phyloP scores from a whole-genome alignment of 2,329 filamentous ascomycete species.

The Parastagonospora avenae region DNA sequence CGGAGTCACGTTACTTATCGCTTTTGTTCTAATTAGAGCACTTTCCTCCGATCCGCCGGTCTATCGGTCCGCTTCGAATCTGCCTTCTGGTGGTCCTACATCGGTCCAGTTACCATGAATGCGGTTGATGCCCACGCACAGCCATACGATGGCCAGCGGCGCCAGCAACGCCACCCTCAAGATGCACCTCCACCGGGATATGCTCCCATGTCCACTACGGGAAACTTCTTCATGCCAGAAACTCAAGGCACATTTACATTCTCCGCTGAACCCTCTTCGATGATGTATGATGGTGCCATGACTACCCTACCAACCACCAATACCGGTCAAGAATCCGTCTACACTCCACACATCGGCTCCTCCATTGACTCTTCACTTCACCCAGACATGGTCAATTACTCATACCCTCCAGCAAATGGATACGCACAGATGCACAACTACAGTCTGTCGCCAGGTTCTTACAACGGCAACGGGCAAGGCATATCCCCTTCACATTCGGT shows the following conservation, averaged over 20 bases:
- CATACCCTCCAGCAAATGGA: slow-evolving; percentile 34
- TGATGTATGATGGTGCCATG: slow-evolving; percentile 40
- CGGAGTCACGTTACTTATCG: slow-evolving; percentile 37
- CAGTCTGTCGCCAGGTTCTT: slow-evolving; percentile 34
- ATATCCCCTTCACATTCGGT: slow-evolving; percentile 47
- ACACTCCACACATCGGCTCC: slow-evolving; percentile 39
- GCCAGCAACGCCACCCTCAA: slow-evolving; percentile 42
- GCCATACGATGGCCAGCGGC: slow-evolving; percentile 40
- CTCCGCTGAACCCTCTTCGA: slow-evolving; percentile 42
- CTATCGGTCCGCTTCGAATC: slow-evolving; percentile 19
- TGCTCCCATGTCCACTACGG: slow-evolving; percentile 20
- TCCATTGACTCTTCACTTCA: slow-evolving; percentile 45
- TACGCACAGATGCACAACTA: slow-evolving; percentile 35
- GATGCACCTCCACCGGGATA: slow-evolving; percentile 37
- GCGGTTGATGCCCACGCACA: slow-evolving; percentile 40
- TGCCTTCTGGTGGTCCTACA: slow-evolving; percentile 25
- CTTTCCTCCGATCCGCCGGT: slow-evolving; percentile 9
- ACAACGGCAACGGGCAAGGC: slow-evolving; percentile 37
- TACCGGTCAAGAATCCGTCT: slow-evolving; percentile 35
- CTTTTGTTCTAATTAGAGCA: slow-evolving; percentile 15
- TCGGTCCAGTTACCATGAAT: slow-evolving; percentile 31
- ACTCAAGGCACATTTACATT: slow-evolving; percentile 42
- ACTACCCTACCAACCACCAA: slow-evolving; percentile 22
- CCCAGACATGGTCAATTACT: slow-evolving; percentile 36
- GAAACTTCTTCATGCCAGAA: slow-evolving; percentile 36